Conservation (phyloP, 1,284 basidiomycete species). For the Exobasidium rhododendri region DNA sequence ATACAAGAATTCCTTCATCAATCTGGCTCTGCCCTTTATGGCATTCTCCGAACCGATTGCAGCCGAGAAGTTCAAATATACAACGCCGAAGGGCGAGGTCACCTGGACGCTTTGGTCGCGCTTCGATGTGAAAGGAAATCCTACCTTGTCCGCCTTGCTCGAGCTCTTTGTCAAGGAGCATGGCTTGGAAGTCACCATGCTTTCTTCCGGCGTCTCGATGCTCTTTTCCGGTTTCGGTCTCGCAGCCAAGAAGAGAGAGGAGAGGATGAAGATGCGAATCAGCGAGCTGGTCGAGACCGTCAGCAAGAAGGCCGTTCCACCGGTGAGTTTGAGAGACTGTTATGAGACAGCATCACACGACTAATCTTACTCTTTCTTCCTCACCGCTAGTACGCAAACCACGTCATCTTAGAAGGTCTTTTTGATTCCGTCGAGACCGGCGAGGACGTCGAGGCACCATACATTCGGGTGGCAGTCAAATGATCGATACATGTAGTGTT, state of each 20-base stretch:
- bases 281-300: slow-evolving; percentile 87
- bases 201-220: slow-evolving; percentile 95
- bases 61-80: slow-evolving; percentile 59
- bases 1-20: slow-evolving; percentile 97
- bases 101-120: slow-evolving; percentile 99
- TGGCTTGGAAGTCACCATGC: slow-evolving; percentile 87
- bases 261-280: slow-evolving; percentile 61
- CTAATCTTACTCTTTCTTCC: no score
- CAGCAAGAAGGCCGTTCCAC: slow-evolving; percentile 58
- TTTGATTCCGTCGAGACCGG: slow-evolving; percentile 75
- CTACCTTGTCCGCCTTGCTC: slow-evolving; percentile 81
- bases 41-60: slow-evolving; percentile 97
- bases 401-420: slow-evolving; percentile 91
- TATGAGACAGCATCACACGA: background rate
- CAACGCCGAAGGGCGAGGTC: slow-evolving; percentile 54
- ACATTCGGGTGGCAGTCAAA: slow-evolving; percentile 37
- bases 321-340: slow-evolving; percentile 6
- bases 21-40: slow-evolving; percentile 96
- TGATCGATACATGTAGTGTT: background rate
- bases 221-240: slow-evolving; percentile 69
- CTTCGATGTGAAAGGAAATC: slow-evolving; percentile 86
- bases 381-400: slow-evolving; percentile 61
- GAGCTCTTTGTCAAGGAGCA: slow-evolving; percentile 80
- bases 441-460: slow-evolving; percentile 62
- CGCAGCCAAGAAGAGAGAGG: slow-evolving; percentile 48